These are phyloP conservation scores for Moniliella sp. DNA, from an alignment of 1,284 basidiomycete species.

Conservation along the genomic window DNA sequence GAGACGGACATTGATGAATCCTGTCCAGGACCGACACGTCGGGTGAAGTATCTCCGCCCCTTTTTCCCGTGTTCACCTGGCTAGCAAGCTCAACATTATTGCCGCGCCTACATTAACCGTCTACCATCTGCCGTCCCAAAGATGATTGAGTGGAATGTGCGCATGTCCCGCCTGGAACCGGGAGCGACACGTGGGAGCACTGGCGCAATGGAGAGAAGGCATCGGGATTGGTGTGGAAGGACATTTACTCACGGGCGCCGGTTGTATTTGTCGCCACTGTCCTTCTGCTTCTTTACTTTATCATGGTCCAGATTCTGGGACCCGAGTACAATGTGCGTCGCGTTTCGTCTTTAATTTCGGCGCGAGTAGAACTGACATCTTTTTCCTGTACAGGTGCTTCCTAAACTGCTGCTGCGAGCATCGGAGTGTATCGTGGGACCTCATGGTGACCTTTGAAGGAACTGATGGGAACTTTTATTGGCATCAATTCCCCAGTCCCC, in stretches of 20 bases:
- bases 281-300: conserved; percentile 7
- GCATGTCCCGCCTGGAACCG: conserved; percentile 11
- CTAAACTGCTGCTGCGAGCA: too few species aligned
- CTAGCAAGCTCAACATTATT: conserved; percentile 32
- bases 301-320: conserved; percentile 9
- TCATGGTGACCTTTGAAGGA: too few species aligned
- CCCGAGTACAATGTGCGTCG: conserved; percentile 9
- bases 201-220: conserved; percentile 25
- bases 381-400: too few species aligned
- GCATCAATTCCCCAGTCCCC: too few species aligned
- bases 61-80: conserved; percentile 34
- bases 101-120: conserved; percentile 31
- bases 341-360: too few species aligned
- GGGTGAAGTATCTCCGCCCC: conserved; percentile 30
- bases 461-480: too few species aligned
- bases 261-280: conserved; percentile 7
- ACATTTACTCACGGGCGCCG: conserved; percentile 7
- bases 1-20: conserved; percentile 33
- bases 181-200: conserved; percentile 19
- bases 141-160: conserved; percentile 27
- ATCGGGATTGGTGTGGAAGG: conserved; percentile 8
- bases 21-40: conserved; percentile 17
- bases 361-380: too few species aligned
- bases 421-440: too few species aligned
- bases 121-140: conserved; percentile 22